These are phyloP conservation scores for Theobroma grandiflorum DNA, from an alignment of 441 rosid genomes.

Conservation along the genomic window DNA sequence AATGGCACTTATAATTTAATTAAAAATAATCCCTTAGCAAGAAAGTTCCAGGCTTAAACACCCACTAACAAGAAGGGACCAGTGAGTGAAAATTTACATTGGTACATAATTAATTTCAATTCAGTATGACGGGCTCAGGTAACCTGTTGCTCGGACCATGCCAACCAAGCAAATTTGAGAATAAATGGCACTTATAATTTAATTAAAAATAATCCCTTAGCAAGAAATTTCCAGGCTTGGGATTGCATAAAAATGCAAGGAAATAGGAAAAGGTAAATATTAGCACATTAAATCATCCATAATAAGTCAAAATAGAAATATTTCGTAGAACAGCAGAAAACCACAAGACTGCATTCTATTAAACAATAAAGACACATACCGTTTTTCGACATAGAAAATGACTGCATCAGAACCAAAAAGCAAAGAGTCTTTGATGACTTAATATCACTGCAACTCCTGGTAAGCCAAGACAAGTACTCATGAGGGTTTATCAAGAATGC, in stretches of 20 bases:
- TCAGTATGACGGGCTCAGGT: neutral
- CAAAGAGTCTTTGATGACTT: constrained; percentile 73
- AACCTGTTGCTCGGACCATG: neutral
- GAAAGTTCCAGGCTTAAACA: too few relatives aligned
- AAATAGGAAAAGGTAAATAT: neutral
- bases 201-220: neutral
- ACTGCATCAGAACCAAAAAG: constrained; percentile 78
- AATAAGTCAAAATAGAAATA: neutral
- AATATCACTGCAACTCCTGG: constrained; percentile 54
- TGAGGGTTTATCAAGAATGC: constrained; percentile 54
- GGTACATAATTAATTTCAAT: neutral
- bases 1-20: neutral
- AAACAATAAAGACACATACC: constrained; percentile 42
- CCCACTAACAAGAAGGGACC: too few relatives aligned
- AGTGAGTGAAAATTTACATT: neutral
- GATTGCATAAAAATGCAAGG: neutral
- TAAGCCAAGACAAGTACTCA: constrained; percentile 67
- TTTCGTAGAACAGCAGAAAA: neutral
- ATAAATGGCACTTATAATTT: neutral
- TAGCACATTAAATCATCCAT: constrained; percentile 12
- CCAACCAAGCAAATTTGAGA: neutral
- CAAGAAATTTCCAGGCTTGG: neutral
- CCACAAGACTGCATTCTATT: neutral
- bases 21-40: neutral
- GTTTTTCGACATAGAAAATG: constrained; percentile 44